A percentile compares a stretch with the other conserved stretches of the same genome.
These are phyloP conservation scores for Magnolia sinica DNA, from an alignment of 164 flowering plant species.

Conservation along the genomic window DNA sequence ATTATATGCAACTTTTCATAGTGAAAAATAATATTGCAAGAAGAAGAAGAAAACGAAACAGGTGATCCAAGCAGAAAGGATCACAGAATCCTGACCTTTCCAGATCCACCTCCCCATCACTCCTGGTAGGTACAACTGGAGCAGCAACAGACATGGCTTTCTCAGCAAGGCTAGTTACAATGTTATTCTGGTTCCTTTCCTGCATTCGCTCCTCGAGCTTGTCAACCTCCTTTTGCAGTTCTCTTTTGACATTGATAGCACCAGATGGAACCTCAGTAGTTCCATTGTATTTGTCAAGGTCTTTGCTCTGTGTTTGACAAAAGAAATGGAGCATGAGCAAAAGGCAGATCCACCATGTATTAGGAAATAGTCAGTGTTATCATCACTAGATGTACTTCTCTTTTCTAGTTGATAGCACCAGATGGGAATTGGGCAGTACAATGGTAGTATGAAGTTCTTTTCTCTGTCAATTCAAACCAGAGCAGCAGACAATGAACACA, in stretches of 20 bases:
- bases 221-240: conserved; percentile 28
- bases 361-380: not conserved
- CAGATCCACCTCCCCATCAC: conserved; percentile 90
- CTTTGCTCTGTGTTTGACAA: not conserved
- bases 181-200: conserved; percentile 40
- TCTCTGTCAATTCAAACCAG: not conserved
- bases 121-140: conserved; percentile 93
- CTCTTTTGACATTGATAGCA: conserved; percentile 25
- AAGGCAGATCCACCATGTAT: conserved; percentile 1
- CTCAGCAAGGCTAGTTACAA: conserved; percentile 84
- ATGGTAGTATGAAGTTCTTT: not conserved
- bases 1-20: not conserved
- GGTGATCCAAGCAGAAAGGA: not conserved
- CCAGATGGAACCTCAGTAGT: conserved; percentile 30
- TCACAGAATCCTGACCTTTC: conserved; percentile 51
- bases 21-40: not conserved
- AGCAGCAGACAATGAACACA: not conserved
- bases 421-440: not conserved
- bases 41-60: not conserved
- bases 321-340: conserved; percentile 9
- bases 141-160: conserved; percentile 96
- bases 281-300: conserved; percentile 21
- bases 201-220: conserved; percentile 31
- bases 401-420: not conserved
- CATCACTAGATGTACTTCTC: not conserved